These are phyloP conservation scores for Lentinula novae-zelandiae DNA, from an alignment of 1,284 basidiomycete species.

Conservation along the genomic window DNA sequence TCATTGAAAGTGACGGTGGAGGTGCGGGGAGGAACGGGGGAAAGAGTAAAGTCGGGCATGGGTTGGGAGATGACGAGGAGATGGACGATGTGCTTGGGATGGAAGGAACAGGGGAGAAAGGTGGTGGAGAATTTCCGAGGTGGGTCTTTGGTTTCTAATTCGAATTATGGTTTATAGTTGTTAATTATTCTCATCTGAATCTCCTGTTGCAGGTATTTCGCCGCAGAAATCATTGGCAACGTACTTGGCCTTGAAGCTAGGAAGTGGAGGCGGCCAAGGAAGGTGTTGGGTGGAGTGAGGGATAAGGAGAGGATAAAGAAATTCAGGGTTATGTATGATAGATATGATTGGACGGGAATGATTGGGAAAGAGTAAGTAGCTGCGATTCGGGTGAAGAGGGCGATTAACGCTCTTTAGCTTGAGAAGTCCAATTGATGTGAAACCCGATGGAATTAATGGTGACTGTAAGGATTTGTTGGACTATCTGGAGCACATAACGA, in stretches of 20 bases:
- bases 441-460: too few species aligned
- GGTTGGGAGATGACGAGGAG: slow-evolving; percentile 76
- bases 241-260: slow-evolving; percentile 87
- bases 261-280: slow-evolving; percentile 78
- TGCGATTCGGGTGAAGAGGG: not conserved
- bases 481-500: too few species aligned
- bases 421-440: too few species aligned
- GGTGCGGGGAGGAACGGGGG: not conserved
- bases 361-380: slow-evolving; percentile 34
- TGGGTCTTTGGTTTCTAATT: slow-evolving; percentile 32
- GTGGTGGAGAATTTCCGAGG: slow-evolving; percentile 86
- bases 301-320: slow-evolving; percentile 68
- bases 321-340: slow-evolving; percentile 68
- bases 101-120: slow-evolving; percentile 79
- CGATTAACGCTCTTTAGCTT: too few species aligned
- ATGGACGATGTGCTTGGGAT: slow-evolving; percentile 65
- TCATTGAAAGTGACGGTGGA: slow-evolving; percentile 72
- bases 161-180: too few species aligned
- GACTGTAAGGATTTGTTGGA: too few species aligned
- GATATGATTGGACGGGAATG: slow-evolving; percentile 79
- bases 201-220: slow-evolving; percentile 74
- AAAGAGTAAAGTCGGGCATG: slow-evolving; percentile 94
- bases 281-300: slow-evolving; percentile 59
- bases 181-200: not conserved
- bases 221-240: slow-evolving; percentile 92